Base-by-base conservation (phyloP, 441 rosid species). In the Melastoma candidum region DNA sequence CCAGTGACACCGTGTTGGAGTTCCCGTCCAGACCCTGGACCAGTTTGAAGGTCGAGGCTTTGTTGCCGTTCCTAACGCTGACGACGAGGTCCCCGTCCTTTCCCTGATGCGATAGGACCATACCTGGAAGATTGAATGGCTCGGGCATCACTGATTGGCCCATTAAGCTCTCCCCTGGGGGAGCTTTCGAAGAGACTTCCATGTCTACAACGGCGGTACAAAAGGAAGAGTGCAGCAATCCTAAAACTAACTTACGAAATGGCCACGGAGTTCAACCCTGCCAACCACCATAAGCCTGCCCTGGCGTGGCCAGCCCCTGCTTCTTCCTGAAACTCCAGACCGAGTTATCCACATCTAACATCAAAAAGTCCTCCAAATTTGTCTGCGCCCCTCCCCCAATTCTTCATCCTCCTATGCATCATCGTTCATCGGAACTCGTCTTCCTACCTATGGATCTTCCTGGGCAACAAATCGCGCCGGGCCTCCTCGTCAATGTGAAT, bases 261-360 rank as follows among this genome's bases (percentile, higher is more conserved):
- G 98, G 17, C 97, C 98, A 3, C 98, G 82, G 59, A 88, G 90
- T 74, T 93, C 95, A 10, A 22, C 10, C 73, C 69, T 93, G 97
- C 97, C 98, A 93, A 2, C 97, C 95, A 47, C 92, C 95, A 63
- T 88, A 84, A 0, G 77, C 47, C 25, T 49, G 47, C 32, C 97
- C 90, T 0, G 83, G 82, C 4, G 90, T 71, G 29, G 68, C 60
- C 75, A 83, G 79, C 61, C 84, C 93, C 2, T 93, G 95, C 3
- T 74, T 81, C 57, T 88, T 81, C 70, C 95, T 74, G 59, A 93
- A 93, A 70, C 87, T 93, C 95, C 90, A 93, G 0, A 72, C 71
- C 73, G 88, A 61, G 26, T 65, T 64, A 77, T 92, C 93, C 60
- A 78, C 84, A 68, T 88, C 84, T 74, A 93, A 60, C 78, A 84